Percentiles rank a stretch among this genome's conserved stretches.
phyloP scores from a whole-genome alignment of 2,329 filamentous ascomycete species.

The Exophiala aquamarina region DNA sequence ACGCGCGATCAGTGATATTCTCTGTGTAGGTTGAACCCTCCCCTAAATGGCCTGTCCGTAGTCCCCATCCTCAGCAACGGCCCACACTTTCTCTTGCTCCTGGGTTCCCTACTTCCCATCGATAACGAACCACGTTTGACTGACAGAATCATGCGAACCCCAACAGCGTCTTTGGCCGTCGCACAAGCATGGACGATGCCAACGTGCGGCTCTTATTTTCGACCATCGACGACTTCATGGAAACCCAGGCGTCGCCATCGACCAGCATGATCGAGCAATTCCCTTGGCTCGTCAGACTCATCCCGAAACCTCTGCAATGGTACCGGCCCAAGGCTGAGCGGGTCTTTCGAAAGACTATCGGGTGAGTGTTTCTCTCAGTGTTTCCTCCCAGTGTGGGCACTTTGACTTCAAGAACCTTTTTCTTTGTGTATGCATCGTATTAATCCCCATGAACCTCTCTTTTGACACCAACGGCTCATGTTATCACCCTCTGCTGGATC shows the following conservation, averaged over 20 bases:
- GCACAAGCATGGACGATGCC: constrained; percentile 35
- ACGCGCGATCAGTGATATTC: constrained; percentile 3
- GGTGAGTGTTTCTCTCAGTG: constrained; percentile 6
- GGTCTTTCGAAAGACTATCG: constrained; percentile 35
- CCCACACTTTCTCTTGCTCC: too few relatives aligned
- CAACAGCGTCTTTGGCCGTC: constrained; percentile 44
- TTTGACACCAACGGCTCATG: too few relatives aligned
- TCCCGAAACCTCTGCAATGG: constrained; percentile 45
- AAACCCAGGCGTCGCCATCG: constrained; percentile 34
- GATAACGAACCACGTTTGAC: too few relatives aligned
- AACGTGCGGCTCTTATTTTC: constrained; percentile 35
- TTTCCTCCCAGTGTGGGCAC: too few relatives aligned
- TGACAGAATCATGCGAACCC: too few relatives aligned
- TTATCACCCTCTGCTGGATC: too few relatives aligned
- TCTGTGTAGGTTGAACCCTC: constrained; percentile 1
- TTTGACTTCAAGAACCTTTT: too few relatives aligned
- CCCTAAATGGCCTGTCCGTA: background rate
- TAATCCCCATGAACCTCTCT: too few relatives aligned
- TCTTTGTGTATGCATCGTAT: too few relatives aligned
- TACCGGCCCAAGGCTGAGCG: constrained; percentile 41
- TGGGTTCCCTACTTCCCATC: too few relatives aligned
- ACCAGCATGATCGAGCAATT: constrained; percentile 47
- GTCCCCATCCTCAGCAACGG: too few relatives aligned
- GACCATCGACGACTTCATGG: constrained; percentile 37
- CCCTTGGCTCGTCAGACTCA: constrained; percentile 39